Evolutionary conservation across 139 green algal species (phyloP), one percentile per base, ranked within the genome.

Genomic region (Chlamydomonas applanata): DNA sequence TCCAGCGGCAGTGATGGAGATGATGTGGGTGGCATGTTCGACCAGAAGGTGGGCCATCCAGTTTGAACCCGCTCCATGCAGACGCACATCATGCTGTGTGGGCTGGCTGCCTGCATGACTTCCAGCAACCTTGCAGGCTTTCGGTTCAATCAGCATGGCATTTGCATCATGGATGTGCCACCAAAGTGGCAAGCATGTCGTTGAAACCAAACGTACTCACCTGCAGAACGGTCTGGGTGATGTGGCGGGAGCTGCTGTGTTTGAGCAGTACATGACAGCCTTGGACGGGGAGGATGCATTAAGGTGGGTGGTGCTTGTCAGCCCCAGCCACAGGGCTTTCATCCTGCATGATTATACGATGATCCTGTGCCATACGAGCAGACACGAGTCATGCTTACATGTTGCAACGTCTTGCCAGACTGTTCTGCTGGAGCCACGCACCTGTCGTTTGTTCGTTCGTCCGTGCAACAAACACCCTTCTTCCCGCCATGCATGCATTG

Each of bases 191-290:
- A 56, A 56, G 46, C 46, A 24, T 17, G 14, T 14, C 46, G 14
- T 56, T 56, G 17, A 14, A 56, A 24, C 14, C 46, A 56, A 14
- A 56, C 17, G 46, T 56, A 17, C 46, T 56, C 46, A 17, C 46
- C 17, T 56, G 54, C 59, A 66, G 59, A 35, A 7, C 11, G 40
- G 40, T 49, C 40, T 66, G 59, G 29, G n/a, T 14, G 59, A 66
- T 40, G 59, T 25, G 3, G 59, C 59, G n/a, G 68, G 19, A 63
- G 49, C 24, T n/a, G n/a, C n/a, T n/a, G 46, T 81, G 2, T 86
- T 86, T 30, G 52, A 80, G 68, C 36, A 76, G 40, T 86, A 86
- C 71, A 25, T 86, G 54, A 45, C 60, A 4, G 76, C 72, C 0
- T 61, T 73, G 68, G 68, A 54, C 0, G 76, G 72, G 3, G 72